These are phyloP conservation scores for Leccinum pallidistipes DNA, from an alignment of 1,284 basidiomycete species.

Conservation along the genomic window DNA sequence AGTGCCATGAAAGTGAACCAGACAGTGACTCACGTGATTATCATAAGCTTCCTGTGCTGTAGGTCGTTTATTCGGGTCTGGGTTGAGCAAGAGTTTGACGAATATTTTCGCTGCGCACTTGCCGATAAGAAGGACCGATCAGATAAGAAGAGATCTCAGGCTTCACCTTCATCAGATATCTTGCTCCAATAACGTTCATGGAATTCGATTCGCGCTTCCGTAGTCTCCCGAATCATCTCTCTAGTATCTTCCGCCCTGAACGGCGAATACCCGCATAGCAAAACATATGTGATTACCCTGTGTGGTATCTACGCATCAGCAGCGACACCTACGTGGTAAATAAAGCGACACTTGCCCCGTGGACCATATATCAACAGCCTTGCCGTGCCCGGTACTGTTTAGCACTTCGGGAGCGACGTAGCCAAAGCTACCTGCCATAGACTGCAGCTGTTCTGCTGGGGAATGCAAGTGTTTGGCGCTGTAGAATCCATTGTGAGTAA, in stretches of 20 bases:
- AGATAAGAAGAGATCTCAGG: neutral
- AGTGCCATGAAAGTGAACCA: conserved; percentile 1
- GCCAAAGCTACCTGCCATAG: conserved; percentile 88
- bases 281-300: conserved; percentile 91
- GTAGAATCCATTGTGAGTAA: conserved; percentile 5
- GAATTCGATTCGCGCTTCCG: conserved; percentile 82
- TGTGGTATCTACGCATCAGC: neutral
- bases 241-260: conserved; percentile 85
- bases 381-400: conserved; percentile 81
- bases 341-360: conserved; percentile 63
- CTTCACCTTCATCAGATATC: conserved; percentile 67
- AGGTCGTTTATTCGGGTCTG: conserved; percentile 72
- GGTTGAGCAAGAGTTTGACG: conserved; percentile 71
- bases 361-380: conserved; percentile 93
- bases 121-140: neutral
- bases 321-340: neutral
- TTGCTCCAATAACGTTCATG: conserved; percentile 95
- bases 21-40: conserved; percentile 41
- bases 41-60: conserved; percentile 75
- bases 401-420: conserved; percentile 96
- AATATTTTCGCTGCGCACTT: conserved; percentile 77
- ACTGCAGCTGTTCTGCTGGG: conserved; percentile 75
- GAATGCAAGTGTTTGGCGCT: conserved; percentile 86
- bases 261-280: conserved; percentile 91
- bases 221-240: conserved; percentile 81